Conservation (phyloP, 768 basidiomycete species). For the Boletus rubescentipes region DNA sequence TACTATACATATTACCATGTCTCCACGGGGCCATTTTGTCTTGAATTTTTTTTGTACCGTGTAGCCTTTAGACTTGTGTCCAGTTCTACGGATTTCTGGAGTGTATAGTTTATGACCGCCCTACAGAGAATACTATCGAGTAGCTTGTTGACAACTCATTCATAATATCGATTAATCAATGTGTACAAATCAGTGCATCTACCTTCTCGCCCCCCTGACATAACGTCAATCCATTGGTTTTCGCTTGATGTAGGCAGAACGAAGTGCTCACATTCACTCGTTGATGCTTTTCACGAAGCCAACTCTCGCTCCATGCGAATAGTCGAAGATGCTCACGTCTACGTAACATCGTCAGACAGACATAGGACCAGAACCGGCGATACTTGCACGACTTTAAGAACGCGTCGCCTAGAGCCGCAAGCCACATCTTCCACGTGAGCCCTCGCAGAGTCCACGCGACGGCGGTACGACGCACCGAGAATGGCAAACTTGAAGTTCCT, state of each 20-base stretch:
- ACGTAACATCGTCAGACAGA: slow-evolving; percentile 1
- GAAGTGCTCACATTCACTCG: background rate
- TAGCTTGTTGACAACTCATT: too few species aligned
- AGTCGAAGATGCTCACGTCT: slow-evolving; percentile 67
- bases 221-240: background rate
- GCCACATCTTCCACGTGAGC: background rate
- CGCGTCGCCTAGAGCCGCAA: slow-evolving; percentile 42
- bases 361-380: background rate
- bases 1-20: background rate
- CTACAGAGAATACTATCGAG: background rate
- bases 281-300: slow-evolving; percentile 60
- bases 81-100: slow-evolving; percentile 1
- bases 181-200: background rate
- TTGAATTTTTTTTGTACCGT: background rate
- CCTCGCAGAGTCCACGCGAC: too few species aligned
- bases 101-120: background rate
- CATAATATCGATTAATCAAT: too few species aligned
- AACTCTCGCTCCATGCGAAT: slow-evolving; percentile 50
- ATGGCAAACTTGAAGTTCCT: slow-evolving; percentile 5
- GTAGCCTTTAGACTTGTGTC: slow-evolving; percentile 6
- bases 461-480: slow-evolving; percentile 17
- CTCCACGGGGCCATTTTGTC: background rate
- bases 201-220: background rate
- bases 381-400: slow-evolving; percentile 66
- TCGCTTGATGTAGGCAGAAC: background rate